phyloP scores from a whole-genome alignment of 805 yeast genomes.

The Wickerhamomyces canadensis region DNA sequence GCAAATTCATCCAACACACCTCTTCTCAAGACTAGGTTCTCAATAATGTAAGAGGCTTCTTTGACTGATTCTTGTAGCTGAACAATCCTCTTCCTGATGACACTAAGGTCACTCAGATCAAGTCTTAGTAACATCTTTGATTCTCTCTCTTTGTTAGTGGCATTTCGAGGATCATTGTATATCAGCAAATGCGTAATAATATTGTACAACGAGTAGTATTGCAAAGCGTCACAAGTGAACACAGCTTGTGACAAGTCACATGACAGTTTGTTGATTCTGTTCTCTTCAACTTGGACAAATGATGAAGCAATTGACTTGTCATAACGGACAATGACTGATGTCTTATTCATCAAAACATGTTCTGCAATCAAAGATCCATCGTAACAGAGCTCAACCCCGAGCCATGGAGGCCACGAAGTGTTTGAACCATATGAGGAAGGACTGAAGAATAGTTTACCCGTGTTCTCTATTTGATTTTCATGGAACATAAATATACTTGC shows the following conservation, averaged over 20 bases:
- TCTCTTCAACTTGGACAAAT: conserved; percentile 24
- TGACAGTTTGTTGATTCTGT: conserved; percentile 39
- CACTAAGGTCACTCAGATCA: conserved; percentile 56
- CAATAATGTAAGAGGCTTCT: conserved; percentile 35
- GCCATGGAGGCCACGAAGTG: conserved; percentile 84
- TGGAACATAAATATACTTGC: conserved; percentile 70
- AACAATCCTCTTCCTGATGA: conserved; percentile 42
- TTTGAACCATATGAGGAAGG: conserved; percentile 56
- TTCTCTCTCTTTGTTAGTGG: conserved; percentile 49
- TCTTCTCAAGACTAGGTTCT: conserved; percentile 45
- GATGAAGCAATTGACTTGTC: conserved; percentile 48
- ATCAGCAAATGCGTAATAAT: conserved; percentile 60
- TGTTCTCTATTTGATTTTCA: conserved; percentile 38
- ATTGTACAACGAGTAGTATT: conserved; percentile 61
- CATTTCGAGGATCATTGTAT: conserved; percentile 68
- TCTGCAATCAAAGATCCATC: conserved; percentile 42
- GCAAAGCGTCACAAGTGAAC: conserved; percentile 65
- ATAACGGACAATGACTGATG: conserved; percentile 55
- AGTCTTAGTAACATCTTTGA: conserved; percentile 64
- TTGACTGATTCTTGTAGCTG: conserved; percentile 43
- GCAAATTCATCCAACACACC: conserved; percentile 44
- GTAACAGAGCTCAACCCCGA: conserved; percentile 65
- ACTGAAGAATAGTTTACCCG: conserved; percentile 40
- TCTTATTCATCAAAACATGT: conserved; percentile 54
- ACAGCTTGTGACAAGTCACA: conserved; percentile 68